Evolutionary conservation across 2,329 filamentous ascomycete genomes (phyloP).

Genomic region (Penicillium sp.): DNA sequence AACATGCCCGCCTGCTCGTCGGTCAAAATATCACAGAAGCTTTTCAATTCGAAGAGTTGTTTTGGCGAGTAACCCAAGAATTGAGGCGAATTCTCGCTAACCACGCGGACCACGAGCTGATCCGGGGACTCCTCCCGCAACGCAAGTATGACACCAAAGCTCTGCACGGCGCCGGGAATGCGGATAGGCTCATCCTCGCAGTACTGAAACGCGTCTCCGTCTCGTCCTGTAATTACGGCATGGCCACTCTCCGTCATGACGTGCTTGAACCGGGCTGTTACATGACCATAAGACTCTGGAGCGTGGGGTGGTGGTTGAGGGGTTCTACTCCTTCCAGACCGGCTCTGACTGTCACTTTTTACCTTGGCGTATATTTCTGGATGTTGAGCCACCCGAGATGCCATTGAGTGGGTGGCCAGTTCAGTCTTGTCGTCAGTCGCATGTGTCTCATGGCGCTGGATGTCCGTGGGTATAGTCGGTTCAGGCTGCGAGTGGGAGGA

Average conservation of each 20-base stretch:
- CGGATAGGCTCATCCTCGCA: constrained; percentile 94
- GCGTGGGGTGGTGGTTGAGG: constrained; percentile 1
- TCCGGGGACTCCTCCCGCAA: constrained; percentile 66
- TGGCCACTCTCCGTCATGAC: constrained; percentile 75
- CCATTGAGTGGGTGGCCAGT: constrained; percentile 23
- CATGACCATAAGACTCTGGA: constrained; percentile 48
- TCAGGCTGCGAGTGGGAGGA: not conserved
- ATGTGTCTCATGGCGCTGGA: constrained; percentile 18
- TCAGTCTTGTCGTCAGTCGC: constrained; percentile 14
- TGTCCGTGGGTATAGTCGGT: constrained; percentile 13
- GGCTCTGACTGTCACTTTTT: constrained; percentile 10
- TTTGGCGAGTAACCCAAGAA: constrained; percentile 77
- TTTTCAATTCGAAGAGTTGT: constrained; percentile 71
- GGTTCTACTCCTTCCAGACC: constrained; percentile 10
- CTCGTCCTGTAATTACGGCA: constrained; percentile 76
- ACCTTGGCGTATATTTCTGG: constrained; percentile 20
- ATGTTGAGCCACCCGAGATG: constrained; percentile 18
- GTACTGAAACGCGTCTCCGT: constrained; percentile 69
- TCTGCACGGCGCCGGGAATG: constrained; percentile 76
- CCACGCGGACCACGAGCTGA: constrained; percentile 68
- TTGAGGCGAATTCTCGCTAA: constrained; percentile 76
- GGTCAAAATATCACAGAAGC: constrained; percentile 79
- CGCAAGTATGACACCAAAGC: constrained; percentile 75
- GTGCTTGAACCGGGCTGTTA: constrained; percentile 78
- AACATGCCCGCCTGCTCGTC: constrained; percentile 84